Conservation (phyloP, 2,329 filamentous ascomycete species). For the Penicillium sp. region DNA sequence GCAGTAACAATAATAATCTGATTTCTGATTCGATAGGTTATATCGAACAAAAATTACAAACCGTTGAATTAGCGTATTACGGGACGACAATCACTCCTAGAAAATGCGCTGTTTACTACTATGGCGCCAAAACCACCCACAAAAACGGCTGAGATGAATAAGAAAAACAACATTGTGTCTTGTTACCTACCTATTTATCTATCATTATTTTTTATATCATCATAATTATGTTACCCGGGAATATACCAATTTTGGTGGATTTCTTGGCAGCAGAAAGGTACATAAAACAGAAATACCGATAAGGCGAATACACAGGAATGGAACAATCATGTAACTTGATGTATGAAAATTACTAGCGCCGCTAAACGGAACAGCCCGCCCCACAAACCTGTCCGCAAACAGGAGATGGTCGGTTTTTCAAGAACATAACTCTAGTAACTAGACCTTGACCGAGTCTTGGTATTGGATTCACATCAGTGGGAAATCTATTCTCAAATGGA, state of each 20-base stretch:
- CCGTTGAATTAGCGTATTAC: slow-evolving; percentile 6
- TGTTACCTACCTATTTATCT: background rate
- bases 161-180: slow-evolving; percentile 2
- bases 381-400: slow-evolving; percentile 1
- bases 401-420: background rate
- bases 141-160: slow-evolving; percentile 3
- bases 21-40: slow-evolving; percentile 1
- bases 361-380: slow-evolving; percentile 6
- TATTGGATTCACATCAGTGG: too few relatives aligned
- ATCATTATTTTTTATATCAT: slow-evolving; percentile 2
- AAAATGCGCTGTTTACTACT: slow-evolving; percentile 7
- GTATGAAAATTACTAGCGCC: slow-evolving; percentile 6
- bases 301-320: slow-evolving; percentile 4
- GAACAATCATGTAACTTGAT: slow-evolving; percentile 7
- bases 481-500: too few relatives aligned
- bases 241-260: slow-evolving; percentile 9
- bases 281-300: slow-evolving; percentile 5
- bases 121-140: slow-evolving; percentile 8
- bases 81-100: background rate
- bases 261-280: slow-evolving; percentile 11
- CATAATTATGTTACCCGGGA: background rate
- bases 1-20: slow-evolving; percentile 1
- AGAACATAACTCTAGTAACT: slow-evolving; percentile 4
- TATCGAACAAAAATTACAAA: slow-evolving; percentile 7
- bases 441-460: too few relatives aligned